Base-by-base conservation (phyloP, 306 rosid genomes). In the Adenanthera pavonina region DNA sequence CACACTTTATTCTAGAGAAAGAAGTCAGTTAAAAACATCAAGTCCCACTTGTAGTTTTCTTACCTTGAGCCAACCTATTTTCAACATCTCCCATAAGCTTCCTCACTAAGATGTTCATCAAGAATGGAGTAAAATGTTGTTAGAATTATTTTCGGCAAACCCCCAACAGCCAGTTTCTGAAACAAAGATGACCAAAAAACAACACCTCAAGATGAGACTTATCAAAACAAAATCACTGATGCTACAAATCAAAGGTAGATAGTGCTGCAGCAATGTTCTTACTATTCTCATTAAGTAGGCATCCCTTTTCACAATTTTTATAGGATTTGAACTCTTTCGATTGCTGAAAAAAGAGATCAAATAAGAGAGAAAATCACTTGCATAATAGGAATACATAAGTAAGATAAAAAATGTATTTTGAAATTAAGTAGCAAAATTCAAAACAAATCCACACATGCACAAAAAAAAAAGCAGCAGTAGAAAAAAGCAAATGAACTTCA, bases 101-200 rank as follows among this genome's bases (percentile, higher is more conserved):
- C 97, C 85, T 94, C 98, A 19, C 69, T 85, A 16, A 59, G 83
- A 85, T 88, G 87, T 69, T 87, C 95, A 82, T 94, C 98, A 76
- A 88, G 88, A 79, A 94, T 96, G 59, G 92, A 87, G 49, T 92
- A 95, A 87, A 89, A 89, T 72, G 98, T 92, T 3, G 90, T 88
- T 33, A 94, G 75, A 81, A 92, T 89, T 84, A 91, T 92, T 85
- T 94, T 97, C 56, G 91, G 94, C 81, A 89, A 79, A 85, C 91
- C 90, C 80, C 98, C 98, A 83, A 88, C 90, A 69, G 94, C 92
- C 88, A 94, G 79, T 94, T 92, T 94, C 98, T 94, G 91, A 82
- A 75, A 51, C 86, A 78, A 72, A 85, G 80, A 77, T 75, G 83
- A 82, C 69, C 88, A 77, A 68, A 80, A 72, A 70, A 69, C 61